Evolutionary conservation across 2,329 filamentous ascomycete genomes (phyloP).

Genomic region (Beauveria pseudobassiana): DNA sequence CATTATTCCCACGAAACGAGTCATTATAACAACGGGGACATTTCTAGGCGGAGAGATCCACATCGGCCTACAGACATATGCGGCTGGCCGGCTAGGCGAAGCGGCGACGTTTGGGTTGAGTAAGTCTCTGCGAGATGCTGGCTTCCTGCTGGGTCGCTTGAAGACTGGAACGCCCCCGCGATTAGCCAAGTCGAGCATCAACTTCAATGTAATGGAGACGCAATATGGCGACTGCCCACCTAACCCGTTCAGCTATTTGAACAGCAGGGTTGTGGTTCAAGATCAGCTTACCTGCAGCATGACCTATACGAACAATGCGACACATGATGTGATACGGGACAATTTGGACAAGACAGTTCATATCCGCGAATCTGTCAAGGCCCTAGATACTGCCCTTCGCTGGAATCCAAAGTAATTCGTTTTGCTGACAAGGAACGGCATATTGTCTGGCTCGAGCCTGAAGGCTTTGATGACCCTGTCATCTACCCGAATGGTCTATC

Average conservation of each 20-base stretch:
- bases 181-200: conserved; percentile 72
- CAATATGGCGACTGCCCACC: conserved; percentile 83
- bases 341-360: conserved; percentile 97
- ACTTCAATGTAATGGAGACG: conserved; percentile 62
- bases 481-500: conserved; percentile 96
- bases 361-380: conserved; percentile 90
- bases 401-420: conserved; percentile 88
- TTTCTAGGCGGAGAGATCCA: conserved; percentile 96
- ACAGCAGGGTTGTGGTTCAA: conserved; percentile 67
- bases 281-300: conserved; percentile 80
- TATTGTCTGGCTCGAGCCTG: conserved; percentile 94
- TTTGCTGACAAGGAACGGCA: conserved; percentile 76
- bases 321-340: conserved; percentile 75
- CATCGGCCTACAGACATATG: conserved; percentile 76
- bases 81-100: conserved; percentile 88
- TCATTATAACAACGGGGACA: conserved; percentile 93
- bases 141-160: conserved; percentile 79
- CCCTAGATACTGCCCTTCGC: conserved; percentile 87
- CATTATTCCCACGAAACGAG: conserved; percentile 68
- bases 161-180: conserved; percentile 96
- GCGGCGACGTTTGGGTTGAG: conserved; percentile 87
- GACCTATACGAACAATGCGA: conserved; percentile 76
- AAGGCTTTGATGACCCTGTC: conserved; percentile 83
- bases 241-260: conserved; percentile 84
- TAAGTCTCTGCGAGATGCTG: conserved; percentile 80